Evolutionary conservation across 345 rosid genomes (phyloP).

Genomic region (Microcos paniculata): DNA sequence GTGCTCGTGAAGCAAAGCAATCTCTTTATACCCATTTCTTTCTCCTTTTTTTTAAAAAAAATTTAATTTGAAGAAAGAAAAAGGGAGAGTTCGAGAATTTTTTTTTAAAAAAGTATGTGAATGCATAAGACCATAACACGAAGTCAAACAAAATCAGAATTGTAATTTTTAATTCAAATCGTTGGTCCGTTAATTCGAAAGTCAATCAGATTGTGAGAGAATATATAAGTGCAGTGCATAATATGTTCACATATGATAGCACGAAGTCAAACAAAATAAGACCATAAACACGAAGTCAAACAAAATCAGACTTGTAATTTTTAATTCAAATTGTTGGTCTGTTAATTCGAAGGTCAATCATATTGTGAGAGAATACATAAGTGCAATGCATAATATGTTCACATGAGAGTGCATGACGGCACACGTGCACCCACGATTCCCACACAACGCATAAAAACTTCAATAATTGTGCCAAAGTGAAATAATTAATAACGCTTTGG

Average conservation of each 20-base stretch:
- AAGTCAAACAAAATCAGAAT: neutral
- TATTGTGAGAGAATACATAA: neutral
- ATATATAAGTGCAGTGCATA: neutral
- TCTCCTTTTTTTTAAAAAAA: too few relatives aligned
- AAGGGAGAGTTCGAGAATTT: too few relatives aligned
- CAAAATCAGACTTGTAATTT: neutral
- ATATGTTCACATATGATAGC: too few relatives aligned
- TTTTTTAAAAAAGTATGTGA: too few relatives aligned
- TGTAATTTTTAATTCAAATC: neutral
- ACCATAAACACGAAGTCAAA: neutral
- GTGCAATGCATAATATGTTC: neutral
- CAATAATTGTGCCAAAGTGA: neutral
- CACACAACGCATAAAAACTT: neutral
- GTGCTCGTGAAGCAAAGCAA: too few relatives aligned
- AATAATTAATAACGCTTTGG: too few relatives aligned
- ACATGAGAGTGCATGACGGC: neutral
- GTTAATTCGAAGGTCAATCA: neutral
- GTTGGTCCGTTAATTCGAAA: neutral
- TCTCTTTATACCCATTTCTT: too few relatives aligned
- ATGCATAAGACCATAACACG: neutral
- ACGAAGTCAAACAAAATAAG: too few relatives aligned
- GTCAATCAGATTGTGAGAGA: neutral
- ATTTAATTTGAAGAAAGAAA: too few relatives aligned
- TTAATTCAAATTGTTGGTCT: neutral
- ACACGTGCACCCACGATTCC: conserved; percentile 6